Evolutionary conservation across 768 basidiomycete species (phyloP).

Genomic region (Baorangia bicolor): DNA sequence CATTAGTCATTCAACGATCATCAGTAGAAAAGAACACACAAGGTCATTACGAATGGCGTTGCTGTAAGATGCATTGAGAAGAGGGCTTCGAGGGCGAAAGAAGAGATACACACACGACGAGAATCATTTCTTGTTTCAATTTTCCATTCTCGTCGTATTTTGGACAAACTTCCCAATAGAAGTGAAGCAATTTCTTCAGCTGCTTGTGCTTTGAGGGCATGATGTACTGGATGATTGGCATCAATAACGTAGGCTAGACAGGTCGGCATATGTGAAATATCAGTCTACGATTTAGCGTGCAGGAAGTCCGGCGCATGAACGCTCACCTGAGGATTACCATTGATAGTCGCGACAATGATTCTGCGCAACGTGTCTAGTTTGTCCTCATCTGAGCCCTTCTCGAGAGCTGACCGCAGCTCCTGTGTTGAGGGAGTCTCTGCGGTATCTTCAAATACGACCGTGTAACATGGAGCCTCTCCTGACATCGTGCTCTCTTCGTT

Average conservation of each 20-base stretch:
- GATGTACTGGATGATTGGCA: constrained; percentile 98
- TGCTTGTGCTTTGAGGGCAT: constrained; percentile 94
- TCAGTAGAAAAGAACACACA: constrained; percentile 44
- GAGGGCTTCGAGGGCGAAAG: constrained; percentile 2
- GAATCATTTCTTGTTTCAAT: constrained; percentile 99
- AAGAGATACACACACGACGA: constrained; percentile 77
- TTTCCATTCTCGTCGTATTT: constrained; percentile 97
- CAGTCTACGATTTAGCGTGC: not conserved
- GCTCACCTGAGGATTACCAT: constrained; percentile 88
- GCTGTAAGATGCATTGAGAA: constrained; percentile 39
- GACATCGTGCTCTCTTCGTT: constrained; percentile 21
- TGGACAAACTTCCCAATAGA: constrained; percentile 97
- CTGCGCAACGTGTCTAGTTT: constrained; percentile 94
- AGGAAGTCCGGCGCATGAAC: not conserved
- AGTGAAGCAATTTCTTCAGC: constrained; percentile 94
- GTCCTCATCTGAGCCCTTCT: constrained; percentile 96
- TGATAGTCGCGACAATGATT: constrained; percentile 92
- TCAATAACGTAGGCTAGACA: constrained; percentile 80
- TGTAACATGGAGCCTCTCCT: constrained; percentile 73
- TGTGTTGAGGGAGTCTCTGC: constrained; percentile 75
- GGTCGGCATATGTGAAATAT: not conserved
- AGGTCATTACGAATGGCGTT: constrained; percentile 98
- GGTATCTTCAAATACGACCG: constrained; percentile 71
- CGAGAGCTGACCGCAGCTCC: constrained; percentile 78
- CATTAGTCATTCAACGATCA: not conserved